Base-by-base conservation (phyloP, 176 grass and related monocot genomes). In the Triticum timopheevii region DNA sequence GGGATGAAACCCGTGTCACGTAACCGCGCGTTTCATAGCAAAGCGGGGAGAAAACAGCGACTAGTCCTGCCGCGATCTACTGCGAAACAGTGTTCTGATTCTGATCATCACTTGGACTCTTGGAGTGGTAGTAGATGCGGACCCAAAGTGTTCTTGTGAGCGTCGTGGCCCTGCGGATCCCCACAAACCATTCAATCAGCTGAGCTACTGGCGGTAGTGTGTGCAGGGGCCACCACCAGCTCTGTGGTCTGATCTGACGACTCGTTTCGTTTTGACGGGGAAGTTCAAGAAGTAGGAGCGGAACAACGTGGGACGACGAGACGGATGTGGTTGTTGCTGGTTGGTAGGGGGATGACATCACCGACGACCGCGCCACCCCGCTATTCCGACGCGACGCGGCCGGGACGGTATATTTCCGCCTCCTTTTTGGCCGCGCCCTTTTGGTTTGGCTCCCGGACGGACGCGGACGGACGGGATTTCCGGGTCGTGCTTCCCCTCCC, bases 321-420 rank as follows among this genome's bases (percentile, higher is more conserved):
- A 38, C 4, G 67, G n/a, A 44, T 80, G 83, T 73, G 87, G 89
- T 88, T 61, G 83, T 90, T 96, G 87, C 82, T 90, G 89, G 94
- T 93, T 90, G 80, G 92, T 90, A 76, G 76, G 66, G 45, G 67
- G 79, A 86, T 88, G 87, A 87, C 92, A 90, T 93, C 92, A 92
- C 82, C 66, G 84, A 83, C 79, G 73, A 66, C 83, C 28, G 49
- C 73, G 90, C 80, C 39, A 40, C 39, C 39, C 39, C 0, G 8
- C 8, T 40, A 19, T 83, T 38, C 50, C n/a, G 66, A 23, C 47
- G 54, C 10, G 17, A 47, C 23, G 20, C 49, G 15, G 13, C 49
- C 6, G 49, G 4, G 13, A 50, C 47, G 47, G 49, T 52, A 52
- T 52, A 52, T 52, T 52, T 52, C 49, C 49, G 6, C 49, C 47